These are phyloP conservation scores for Rhodomyrtus tomentosa DNA, from an alignment of 345 rosid species.

Conservation along the genomic window DNA sequence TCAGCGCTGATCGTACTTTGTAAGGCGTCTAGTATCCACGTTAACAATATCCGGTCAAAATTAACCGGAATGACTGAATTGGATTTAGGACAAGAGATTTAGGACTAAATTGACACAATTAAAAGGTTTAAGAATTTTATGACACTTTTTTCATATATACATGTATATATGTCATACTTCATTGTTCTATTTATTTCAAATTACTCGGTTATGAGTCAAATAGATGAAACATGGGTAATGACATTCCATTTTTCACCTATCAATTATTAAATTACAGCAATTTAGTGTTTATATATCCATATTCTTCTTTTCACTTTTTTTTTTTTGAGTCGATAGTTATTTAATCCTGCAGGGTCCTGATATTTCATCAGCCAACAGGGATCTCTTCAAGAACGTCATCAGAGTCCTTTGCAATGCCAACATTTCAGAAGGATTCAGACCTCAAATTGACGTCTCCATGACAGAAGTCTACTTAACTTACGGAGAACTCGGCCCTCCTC, in stretches of 20 bases:
- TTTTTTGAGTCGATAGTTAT: neutral
- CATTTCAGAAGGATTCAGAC: slow-evolving; percentile 49
- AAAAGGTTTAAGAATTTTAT: no score
- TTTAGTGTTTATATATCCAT: no score
- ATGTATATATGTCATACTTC: neutral
- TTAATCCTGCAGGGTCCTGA: slow-evolving; percentile 40
- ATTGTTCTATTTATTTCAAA: neutral
- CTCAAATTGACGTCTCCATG: slow-evolving; percentile 44
- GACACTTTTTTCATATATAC: no score
- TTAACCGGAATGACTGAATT: no score
- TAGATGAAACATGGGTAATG: neutral
- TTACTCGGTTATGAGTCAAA: neutral
- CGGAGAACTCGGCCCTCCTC: slow-evolving; percentile 7
- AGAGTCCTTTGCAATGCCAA: slow-evolving; percentile 77
- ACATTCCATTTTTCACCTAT: neutral
- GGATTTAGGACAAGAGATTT: no score
- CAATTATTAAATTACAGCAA: neutral
- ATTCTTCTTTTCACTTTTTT: neutral
- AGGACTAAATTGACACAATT: no score
- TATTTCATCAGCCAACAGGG: slow-evolving; percentile 28
- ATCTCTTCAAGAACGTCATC: slow-evolving; percentile 37
- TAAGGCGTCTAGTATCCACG: no score
- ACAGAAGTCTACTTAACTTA: slow-evolving; percentile 32
- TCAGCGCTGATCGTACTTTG: no score
- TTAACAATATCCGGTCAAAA: no score